Evolutionary conservation across 2,329 filamentous ascomycete species (phyloP), one percentile per base, ranked within the genome.

Genomic region (Tetracladium maxilliforme): DNA sequence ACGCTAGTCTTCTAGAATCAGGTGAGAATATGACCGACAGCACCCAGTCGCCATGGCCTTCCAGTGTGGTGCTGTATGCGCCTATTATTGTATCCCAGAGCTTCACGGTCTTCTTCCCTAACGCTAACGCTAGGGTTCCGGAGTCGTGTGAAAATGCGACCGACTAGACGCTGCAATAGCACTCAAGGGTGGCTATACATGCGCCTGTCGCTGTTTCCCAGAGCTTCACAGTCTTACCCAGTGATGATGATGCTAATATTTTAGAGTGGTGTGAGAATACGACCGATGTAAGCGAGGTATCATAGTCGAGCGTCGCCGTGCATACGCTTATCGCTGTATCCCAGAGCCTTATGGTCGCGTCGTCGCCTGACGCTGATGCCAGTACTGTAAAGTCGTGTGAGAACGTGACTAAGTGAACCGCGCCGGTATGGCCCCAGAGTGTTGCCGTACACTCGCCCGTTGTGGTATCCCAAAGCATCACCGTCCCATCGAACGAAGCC

Each of bases 21-120:
- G 29, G 28, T 11, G 28, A 30, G 24, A 33, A 30, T 9, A 12
- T 14, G 23, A 29, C 27, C 19, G 27, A 25, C 5, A 21, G 6
- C 14, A 33, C 19, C 14, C 12, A 5, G 20, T 10, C 9, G 6
- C 21, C 14, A 25, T 35, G 31, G 29, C 30, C 32, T 25, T 33
- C 31, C 17, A 35, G 33, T 9, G 29, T 33, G 14, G 10, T 11
- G 14, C 18, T 9, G 2, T 16, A 8, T 7, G 12, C 14, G 17
- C 28, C 28, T 6, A 16, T 34, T 7, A 14, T 16, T 4, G 21
- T 17, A 14, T 32, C 20, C 31, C 31, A 35, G 6, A 35, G 4
- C 21, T 17, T 22, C 10, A 33, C 24, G n/a, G 21, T 35, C 4
- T 20, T 20, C 14, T 30, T 19, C 10, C n/a, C 10, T n/a, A 21